Evolutionary conservation across 139 green algal genomes (phyloP).

Genomic region (Edaphochlamys debaryana): DNA sequence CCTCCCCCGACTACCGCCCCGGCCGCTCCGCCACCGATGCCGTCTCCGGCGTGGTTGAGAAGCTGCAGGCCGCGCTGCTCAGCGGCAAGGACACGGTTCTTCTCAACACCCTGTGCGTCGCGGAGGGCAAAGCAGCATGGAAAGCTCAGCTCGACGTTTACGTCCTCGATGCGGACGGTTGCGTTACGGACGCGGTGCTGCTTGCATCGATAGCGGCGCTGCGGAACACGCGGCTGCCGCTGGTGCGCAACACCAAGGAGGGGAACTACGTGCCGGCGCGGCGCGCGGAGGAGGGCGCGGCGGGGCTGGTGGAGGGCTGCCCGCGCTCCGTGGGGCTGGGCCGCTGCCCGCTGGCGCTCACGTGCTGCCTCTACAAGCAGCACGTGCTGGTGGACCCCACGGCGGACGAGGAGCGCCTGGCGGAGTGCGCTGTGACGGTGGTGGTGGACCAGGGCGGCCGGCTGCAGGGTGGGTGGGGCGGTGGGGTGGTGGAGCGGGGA

Average conservation of each 20-base stretch:
- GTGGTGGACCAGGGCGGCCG: slow-evolving; percentile 58
- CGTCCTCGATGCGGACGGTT: slow-evolving; percentile 78
- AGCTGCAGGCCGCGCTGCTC: slow-evolving; percentile 51
- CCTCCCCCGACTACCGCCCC: slow-evolving; percentile 51
- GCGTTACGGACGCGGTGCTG: slow-evolving; percentile 71
- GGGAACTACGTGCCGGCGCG: slow-evolving; percentile 47
- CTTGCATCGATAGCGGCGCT: slow-evolving; percentile 75
- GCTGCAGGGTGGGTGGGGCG: slow-evolving; percentile 65
- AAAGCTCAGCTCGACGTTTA: slow-evolving; percentile 75
- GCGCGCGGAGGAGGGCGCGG: not conserved
- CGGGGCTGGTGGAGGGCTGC: not conserved
- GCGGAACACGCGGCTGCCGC: slow-evolving; percentile 52
- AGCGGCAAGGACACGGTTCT: not conserved
- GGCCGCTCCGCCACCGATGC: slow-evolving; percentile 45
- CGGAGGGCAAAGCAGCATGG: slow-evolving; percentile 68
- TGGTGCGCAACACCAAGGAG: slow-evolving; percentile 51
- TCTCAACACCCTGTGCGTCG: slow-evolving; percentile 70
- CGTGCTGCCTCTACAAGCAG: slow-evolving; percentile 61
- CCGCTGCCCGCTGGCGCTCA: slow-evolving; percentile 52
- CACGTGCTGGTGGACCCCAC: slow-evolving; percentile 74
- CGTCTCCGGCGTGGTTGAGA: slow-evolving; percentile 55
- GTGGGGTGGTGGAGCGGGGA: too few relatives aligned
- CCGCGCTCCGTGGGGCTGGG: slow-evolving; percentile 24
- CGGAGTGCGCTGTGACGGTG: slow-evolving; percentile 54
- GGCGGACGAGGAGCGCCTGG: slow-evolving; percentile 74